phyloP scores from a whole-genome alignment of 2,329 filamentous ascomycete genomes.

The Hymenoscyphus salicellus region DNA sequence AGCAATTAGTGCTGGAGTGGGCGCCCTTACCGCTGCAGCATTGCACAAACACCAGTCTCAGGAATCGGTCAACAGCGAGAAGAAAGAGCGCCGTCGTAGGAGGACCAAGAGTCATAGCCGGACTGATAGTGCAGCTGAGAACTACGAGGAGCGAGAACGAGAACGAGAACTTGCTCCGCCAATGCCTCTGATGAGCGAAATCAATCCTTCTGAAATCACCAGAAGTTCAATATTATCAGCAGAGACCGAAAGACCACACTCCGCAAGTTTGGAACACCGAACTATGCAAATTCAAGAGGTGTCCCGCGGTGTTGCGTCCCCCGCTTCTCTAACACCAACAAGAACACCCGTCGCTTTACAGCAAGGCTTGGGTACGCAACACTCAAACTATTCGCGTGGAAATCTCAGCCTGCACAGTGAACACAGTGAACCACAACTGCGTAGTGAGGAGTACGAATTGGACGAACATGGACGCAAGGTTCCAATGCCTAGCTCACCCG shows the following conservation, averaged over 20 bases:
- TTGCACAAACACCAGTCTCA: slow-evolving; percentile 64
- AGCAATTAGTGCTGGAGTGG: slow-evolving; percentile 42
- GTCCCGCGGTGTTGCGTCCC: slow-evolving; percentile 58
- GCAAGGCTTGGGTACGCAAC: slow-evolving; percentile 61
- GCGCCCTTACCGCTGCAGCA: slow-evolving; percentile 59
- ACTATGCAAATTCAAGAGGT: slow-evolving; percentile 60
- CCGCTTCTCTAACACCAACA: slow-evolving; percentile 60
- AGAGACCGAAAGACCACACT: slow-evolving; percentile 69
- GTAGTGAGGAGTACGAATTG: slow-evolving; percentile 34
- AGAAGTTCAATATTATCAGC: slow-evolving; percentile 83
- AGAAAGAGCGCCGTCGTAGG: slow-evolving; percentile 41
- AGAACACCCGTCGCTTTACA: slow-evolving; percentile 57
- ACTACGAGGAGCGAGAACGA: slow-evolving; percentile 48
- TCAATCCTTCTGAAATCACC: slow-evolving; percentile 83
- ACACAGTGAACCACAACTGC: slow-evolving; percentile 46
- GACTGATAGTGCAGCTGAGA: slow-evolving; percentile 44
- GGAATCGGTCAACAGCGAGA: slow-evolving; percentile 49
- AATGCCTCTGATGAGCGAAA: slow-evolving; percentile 84
- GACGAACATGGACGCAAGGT: slow-evolving; percentile 37
- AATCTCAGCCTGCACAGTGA: slow-evolving; percentile 46
- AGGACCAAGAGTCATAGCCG: slow-evolving; percentile 48
- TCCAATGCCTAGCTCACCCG: slow-evolving; percentile 27
- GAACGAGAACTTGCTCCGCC: slow-evolving; percentile 63
- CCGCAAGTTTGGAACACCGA: slow-evolving; percentile 58
- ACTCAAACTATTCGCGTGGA: slow-evolving; percentile 47